Conservation (phyloP, 163 green algal species). For the Coccomyxa subellipsoidea region DNA sequence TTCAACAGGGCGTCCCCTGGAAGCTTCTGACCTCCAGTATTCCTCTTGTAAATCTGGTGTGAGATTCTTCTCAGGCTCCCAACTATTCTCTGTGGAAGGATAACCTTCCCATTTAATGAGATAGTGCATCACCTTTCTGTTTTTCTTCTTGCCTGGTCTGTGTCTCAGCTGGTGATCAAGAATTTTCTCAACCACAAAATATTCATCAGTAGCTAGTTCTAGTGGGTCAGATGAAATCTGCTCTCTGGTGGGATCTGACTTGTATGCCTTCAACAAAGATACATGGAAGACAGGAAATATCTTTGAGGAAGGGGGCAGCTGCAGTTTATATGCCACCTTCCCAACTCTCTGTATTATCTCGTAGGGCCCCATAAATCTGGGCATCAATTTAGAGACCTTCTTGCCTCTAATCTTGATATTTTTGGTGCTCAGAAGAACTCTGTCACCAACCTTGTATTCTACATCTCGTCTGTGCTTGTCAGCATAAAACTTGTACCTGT, state of each 20-base stretch:
- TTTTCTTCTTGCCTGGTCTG: not conserved
- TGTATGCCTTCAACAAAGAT: not conserved
- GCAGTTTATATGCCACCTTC: not conserved
- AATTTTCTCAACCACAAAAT: not conserved
- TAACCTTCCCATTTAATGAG: not conserved
- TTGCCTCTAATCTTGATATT: not conserved
- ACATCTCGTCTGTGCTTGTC: too few species aligned
- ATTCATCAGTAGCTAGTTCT: not conserved
- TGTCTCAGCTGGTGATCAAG: not conserved
- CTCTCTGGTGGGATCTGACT: not conserved
- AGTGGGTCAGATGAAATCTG: not conserved
- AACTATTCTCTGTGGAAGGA: not conserved
- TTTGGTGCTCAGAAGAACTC: not conserved
- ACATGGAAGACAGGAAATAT: not conserved
- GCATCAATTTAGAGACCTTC: not conserved
- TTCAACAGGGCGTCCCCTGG: not conserved
- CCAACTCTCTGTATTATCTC: not conserved
- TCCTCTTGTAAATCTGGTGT: not conserved
- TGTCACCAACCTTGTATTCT: not conserved
- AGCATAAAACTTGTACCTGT: not conserved
- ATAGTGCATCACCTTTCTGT: not conserved
- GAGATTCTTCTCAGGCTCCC: not conserved
- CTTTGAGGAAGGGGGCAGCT: not conserved
- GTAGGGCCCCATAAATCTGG: not conserved
- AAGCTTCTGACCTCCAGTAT: not conserved